Conservation (phyloP, 2,329 filamentous ascomycete genomes). For the Phaeosphaeriaceae sp. region DNA sequence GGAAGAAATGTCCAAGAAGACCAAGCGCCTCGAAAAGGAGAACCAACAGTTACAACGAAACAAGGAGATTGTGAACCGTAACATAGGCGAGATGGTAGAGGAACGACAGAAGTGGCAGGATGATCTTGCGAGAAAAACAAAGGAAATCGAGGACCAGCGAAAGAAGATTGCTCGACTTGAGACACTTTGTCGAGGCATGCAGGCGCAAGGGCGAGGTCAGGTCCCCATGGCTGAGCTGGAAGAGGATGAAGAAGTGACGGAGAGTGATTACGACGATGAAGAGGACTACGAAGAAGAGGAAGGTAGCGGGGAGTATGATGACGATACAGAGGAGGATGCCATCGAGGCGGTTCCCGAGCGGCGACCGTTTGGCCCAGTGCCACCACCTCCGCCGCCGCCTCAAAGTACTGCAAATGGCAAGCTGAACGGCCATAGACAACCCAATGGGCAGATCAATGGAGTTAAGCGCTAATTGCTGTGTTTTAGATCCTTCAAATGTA, state of each 20-base stretch:
- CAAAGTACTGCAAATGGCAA: slow-evolving; percentile 40
- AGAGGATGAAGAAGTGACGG: slow-evolving; percentile 63
- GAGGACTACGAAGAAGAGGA: slow-evolving; percentile 50
- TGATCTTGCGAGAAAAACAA: slow-evolving; percentile 74
- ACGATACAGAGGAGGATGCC: slow-evolving; percentile 64
- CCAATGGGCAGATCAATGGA: slow-evolving; percentile 49
- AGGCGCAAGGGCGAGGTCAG: slow-evolving; percentile 86
- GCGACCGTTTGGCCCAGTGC: slow-evolving; percentile 46
- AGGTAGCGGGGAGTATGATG: slow-evolving; percentile 60
- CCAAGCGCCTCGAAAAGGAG: slow-evolving; percentile 94
- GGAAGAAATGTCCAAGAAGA: slow-evolving; percentile 99
- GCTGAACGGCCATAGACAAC: slow-evolving; percentile 47
- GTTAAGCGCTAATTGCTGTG: slow-evolving; percentile 43
- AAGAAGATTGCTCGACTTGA: slow-evolving; percentile 91
- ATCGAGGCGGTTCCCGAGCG: slow-evolving; percentile 41
- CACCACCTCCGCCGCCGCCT: slow-evolving; percentile 46
- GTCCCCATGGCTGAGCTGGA: slow-evolving; percentile 59
- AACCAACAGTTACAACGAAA: slow-evolving; percentile 90
- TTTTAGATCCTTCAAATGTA: slow-evolving; percentile 13
- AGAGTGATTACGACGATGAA: slow-evolving; percentile 51
- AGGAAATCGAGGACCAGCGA: slow-evolving; percentile 78
- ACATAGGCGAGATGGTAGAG: slow-evolving; percentile 97
- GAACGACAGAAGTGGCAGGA: slow-evolving; percentile 80
- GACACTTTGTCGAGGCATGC: slow-evolving; percentile 95
- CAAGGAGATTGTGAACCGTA: slow-evolving; percentile 90